Evolutionary conservation across 2,329 filamentous ascomycete species (phyloP).

Genomic region (Fusarium sp.): DNA sequence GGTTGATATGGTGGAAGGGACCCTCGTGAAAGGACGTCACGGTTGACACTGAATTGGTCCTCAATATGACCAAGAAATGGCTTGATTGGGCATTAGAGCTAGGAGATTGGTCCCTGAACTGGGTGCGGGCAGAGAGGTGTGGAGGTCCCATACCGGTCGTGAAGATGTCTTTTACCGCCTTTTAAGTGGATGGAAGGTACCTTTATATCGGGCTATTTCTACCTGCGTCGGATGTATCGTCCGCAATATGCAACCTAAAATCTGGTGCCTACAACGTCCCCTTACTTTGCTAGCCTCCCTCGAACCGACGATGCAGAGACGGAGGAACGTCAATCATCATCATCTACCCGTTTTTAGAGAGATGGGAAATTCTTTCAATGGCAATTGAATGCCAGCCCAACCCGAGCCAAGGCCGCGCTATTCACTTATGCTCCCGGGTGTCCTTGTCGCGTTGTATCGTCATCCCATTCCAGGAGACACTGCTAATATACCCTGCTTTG

Average conservation of each 20-base stretch:
- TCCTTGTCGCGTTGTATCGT: conserved; percentile 8
- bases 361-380: conserved; percentile 30
- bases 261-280: conserved; percentile 25
- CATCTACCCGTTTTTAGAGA: conserved; percentile 18
- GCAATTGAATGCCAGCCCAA: conserved; percentile 28
- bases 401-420: conserved; percentile 33
- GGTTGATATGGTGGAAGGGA: conserved; percentile 32
- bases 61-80: background rate
- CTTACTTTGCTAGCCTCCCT: conserved; percentile 36
- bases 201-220: conserved; percentile 9
- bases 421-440: conserved; percentile 7
- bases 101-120: conserved; percentile 40
- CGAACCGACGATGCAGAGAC: conserved; percentile 33
- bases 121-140: conserved; percentile 21
- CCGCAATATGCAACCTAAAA: conserved; percentile 29
- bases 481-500: conserved; percentile 11
- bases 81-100: conserved; percentile 29
- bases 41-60: conserved; percentile 26
- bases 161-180: conserved; percentile 37
- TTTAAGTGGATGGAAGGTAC: conserved; percentile 33
- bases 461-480: conserved; percentile 21
- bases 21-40: conserved; percentile 23
- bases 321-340: conserved; percentile 38
- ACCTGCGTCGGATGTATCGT: conserved; percentile 28
- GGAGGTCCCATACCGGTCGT: conserved; percentile 23